phyloP scores from a whole-genome alignment of 2,329 filamentous ascomycete genomes.

The Ceratocystis harringtonii region DNA sequence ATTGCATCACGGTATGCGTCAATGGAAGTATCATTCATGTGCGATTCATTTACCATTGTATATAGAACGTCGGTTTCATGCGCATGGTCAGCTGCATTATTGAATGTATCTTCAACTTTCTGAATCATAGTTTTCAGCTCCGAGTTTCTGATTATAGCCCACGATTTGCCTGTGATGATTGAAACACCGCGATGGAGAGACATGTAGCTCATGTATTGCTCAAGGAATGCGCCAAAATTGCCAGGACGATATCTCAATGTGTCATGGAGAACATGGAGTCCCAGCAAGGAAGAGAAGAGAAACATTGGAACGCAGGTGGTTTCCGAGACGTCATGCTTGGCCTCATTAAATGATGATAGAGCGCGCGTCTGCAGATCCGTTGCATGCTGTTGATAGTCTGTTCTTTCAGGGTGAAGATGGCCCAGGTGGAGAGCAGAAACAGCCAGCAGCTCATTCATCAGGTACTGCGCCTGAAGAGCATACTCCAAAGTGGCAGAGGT shows the following conservation, averaged over 20 bases:
- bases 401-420: slow-evolving; percentile 20
- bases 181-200: not conserved
- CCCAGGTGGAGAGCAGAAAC: slow-evolving; percentile 31
- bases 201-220: not conserved
- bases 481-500: slow-evolving; percentile 5
- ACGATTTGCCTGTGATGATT: not conserved
- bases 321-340: not conserved
- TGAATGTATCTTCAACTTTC: not conserved
- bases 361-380: slow-evolving; percentile 33
- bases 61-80: not conserved
- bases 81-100: not conserved
- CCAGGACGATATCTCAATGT: not conserved
- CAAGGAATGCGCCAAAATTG: not conserved
- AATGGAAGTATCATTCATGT: not conserved
- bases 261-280: not conserved
- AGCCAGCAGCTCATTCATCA: slow-evolving; percentile 34
- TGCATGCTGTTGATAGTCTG: slow-evolving; percentile 26
- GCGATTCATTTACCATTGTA: not conserved
- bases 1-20: not conserved
- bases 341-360: slow-evolving; percentile 20
- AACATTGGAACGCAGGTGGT: not conserved
- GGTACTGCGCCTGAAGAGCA: slow-evolving; percentile 28
- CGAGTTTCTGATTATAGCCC: not conserved
- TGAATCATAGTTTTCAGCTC: not conserved
- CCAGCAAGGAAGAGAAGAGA: not conserved